These are phyloP conservation scores for Scenedesmus sp. DNA, from an alignment of 163 green algal species.

Conservation along the genomic window DNA sequence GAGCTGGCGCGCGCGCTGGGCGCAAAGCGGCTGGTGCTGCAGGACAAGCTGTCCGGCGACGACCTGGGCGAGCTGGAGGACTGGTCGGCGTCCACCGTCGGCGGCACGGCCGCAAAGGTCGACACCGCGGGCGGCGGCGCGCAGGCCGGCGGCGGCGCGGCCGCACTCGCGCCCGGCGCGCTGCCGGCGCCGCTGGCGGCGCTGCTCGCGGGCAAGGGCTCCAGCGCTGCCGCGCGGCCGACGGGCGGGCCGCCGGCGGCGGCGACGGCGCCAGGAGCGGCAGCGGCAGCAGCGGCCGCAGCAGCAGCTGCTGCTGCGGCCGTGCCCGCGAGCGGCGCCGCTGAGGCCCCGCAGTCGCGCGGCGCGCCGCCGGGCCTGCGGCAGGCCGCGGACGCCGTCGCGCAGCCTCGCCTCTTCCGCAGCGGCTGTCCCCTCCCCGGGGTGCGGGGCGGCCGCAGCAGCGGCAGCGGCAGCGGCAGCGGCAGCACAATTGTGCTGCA, in stretches of 20 bases:
- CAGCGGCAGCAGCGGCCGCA: background rate
- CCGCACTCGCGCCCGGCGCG: background rate
- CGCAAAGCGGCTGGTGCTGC: background rate
- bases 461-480: no score
- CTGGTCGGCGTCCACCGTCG: background rate
- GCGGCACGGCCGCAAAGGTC: conserved; percentile 20
- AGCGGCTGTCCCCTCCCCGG: no score
- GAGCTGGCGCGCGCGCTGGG: conserved; percentile 11
- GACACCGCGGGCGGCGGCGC: background rate
- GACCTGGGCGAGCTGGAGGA: background rate
- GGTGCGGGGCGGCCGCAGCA: no score
- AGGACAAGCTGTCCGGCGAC: background rate
- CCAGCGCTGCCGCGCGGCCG: background rate
- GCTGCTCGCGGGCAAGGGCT: background rate
- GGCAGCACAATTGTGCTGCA: no score
- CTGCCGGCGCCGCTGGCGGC: background rate
- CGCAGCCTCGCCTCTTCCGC: no score
- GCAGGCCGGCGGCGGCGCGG: background rate
- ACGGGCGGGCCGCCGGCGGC: background rate
- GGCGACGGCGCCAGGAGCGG: background rate
- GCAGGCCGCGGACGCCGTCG: no score
- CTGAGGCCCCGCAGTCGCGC: no score
- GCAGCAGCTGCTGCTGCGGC: background rate
- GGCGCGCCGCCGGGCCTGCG: background rate
- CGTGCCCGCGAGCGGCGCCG: background rate